Conservation (phyloP, 352 stramenopile genomes). For the Pythium chondricola region DNA sequence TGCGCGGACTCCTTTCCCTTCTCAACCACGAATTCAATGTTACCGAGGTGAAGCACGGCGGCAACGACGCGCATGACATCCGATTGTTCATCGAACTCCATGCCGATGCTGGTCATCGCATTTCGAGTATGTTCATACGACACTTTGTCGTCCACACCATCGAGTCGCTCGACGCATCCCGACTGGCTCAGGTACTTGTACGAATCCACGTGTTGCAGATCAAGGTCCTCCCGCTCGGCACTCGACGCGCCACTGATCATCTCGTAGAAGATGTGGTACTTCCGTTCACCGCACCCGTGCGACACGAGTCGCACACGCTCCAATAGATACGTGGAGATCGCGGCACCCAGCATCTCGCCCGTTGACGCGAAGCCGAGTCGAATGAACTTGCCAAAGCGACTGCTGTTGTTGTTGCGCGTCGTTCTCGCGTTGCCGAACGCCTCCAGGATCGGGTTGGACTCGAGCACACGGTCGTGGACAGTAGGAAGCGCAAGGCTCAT, state of each 20-base stretch:
- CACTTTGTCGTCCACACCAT: slow-evolving; percentile 71
- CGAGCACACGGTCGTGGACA: slow-evolving; percentile 86
- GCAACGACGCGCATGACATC: slow-evolving; percentile 80
- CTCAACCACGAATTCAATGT: slow-evolving; percentile 69
- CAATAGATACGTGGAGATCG: slow-evolving; percentile 92
- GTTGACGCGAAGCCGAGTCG: slow-evolving; percentile 84
- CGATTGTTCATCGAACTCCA: slow-evolving; percentile 66
- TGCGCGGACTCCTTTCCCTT: slow-evolving; percentile 63
- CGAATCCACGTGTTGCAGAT: slow-evolving; percentile 34
- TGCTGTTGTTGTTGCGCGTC: slow-evolving; percentile 96
- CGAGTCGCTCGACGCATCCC: slow-evolving; percentile 60
- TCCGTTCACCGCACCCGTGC: slow-evolving; percentile 92
- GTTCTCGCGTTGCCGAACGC: slow-evolving; percentile 94
- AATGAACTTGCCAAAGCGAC: slow-evolving; percentile 96
- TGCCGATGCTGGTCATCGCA: slow-evolving; percentile 83
- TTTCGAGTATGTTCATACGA: slow-evolving; percentile 69
- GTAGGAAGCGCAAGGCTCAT: slow-evolving; percentile 24
- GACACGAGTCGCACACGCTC: slow-evolving; percentile 94
- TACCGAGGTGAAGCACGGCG: slow-evolving; percentile 83
- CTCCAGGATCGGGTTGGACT: slow-evolving; percentile 95
- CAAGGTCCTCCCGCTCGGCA: slow-evolving; percentile 42
- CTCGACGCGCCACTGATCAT: slow-evolving; percentile 73
- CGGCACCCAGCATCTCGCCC: slow-evolving; percentile 75
- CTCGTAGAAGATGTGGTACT: slow-evolving; percentile 99
- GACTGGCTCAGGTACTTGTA: slow-evolving; percentile 87